Conservation (phyloP, 352 stramenopile species). For the Phytophthora fragariaefolia region DNA sequence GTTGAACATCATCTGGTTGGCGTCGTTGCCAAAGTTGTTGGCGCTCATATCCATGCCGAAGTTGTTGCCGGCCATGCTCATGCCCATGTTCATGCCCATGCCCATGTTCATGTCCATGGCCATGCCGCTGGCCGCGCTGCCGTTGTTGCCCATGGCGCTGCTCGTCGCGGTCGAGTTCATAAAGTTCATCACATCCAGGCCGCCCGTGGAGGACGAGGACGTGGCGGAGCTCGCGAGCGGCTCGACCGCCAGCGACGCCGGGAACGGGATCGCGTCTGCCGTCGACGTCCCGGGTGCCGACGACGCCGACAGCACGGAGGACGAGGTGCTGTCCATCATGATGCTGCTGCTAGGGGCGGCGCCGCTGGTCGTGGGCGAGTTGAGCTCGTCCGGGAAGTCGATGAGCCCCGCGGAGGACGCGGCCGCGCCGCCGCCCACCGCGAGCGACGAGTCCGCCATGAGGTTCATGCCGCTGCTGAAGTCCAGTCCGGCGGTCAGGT, state of each 20-base stretch:
- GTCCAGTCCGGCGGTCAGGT: constrained; percentile 57
- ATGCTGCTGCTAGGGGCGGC: constrained; percentile 27
- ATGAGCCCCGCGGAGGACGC: constrained; percentile 64
- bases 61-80: constrained; percentile 54
- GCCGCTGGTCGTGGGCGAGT: constrained; percentile 56
- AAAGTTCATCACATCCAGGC: constrained; percentile 48
- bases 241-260: constrained; percentile 71
- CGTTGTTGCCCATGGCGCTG: constrained; percentile 30
- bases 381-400: constrained; percentile 88
- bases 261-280: constrained; percentile 77
- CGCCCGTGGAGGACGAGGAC: constrained; percentile 54
- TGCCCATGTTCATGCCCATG: constrained; percentile 43
- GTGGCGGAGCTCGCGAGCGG: constrained; percentile 37
- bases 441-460: constrained; percentile 64
- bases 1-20: constrained; percentile 78
- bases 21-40: constrained; percentile 62
- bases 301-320: constrained; percentile 37
- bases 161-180: constrained; percentile 43
- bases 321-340: constrained; percentile 37
- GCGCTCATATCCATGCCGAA: constrained; percentile 69
- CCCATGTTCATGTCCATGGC: constrained; percentile 46
- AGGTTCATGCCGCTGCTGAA: constrained; percentile 74
- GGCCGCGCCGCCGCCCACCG: constrained; percentile 37
- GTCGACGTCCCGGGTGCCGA: constrained; percentile 41
- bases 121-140: constrained; percentile 23